Evolutionary conservation across 1,284 basidiomycete species (phyloP).

Genomic region (Pseudozyma hubeiensis): DNA sequence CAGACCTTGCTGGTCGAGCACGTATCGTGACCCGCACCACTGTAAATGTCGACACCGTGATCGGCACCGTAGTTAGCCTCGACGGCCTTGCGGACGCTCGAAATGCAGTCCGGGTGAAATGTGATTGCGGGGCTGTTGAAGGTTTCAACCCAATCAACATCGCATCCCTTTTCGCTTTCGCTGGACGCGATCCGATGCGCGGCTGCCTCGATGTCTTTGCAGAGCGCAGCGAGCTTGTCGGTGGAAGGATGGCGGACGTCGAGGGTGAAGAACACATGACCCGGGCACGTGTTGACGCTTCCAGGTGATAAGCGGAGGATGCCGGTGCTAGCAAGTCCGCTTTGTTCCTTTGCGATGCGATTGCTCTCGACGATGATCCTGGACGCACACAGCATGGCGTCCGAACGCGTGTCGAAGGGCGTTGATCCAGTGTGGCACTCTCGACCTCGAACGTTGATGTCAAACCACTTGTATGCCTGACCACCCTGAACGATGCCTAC

Average conservation of each 20-base stretch:
- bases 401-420: constrained; percentile 39
- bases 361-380: constrained; percentile 45
- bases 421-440: constrained; percentile 48
- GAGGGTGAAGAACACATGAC: constrained; percentile 43
- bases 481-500: constrained; percentile 39
- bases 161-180: constrained; percentile 40
- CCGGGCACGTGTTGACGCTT: constrained; percentile 44
- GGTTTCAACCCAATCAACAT: constrained; percentile 36
- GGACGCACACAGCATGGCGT: constrained; percentile 45
- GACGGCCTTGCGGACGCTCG: constrained; percentile 31
- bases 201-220: constrained; percentile 23
- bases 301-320: constrained; percentile 43
- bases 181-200: constrained; percentile 19
- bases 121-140: constrained; percentile 42
- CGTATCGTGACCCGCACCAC: constrained; percentile 51
- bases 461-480: constrained; percentile 50
- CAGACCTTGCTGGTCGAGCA: constrained; percentile 46
- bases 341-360: constrained; percentile 37
- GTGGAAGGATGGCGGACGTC: constrained; percentile 42
- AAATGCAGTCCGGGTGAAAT: constrained; percentile 42
- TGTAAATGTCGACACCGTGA: constrained; percentile 32
- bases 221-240: constrained; percentile 21
- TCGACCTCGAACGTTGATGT: constrained; percentile 35
- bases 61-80: constrained; percentile 32
- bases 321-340: constrained; percentile 39